These are phyloP conservation scores for Saccharomycopsis lassenensis DNA, from an alignment of 805 yeast genomes.

Conservation along the genomic window DNA sequence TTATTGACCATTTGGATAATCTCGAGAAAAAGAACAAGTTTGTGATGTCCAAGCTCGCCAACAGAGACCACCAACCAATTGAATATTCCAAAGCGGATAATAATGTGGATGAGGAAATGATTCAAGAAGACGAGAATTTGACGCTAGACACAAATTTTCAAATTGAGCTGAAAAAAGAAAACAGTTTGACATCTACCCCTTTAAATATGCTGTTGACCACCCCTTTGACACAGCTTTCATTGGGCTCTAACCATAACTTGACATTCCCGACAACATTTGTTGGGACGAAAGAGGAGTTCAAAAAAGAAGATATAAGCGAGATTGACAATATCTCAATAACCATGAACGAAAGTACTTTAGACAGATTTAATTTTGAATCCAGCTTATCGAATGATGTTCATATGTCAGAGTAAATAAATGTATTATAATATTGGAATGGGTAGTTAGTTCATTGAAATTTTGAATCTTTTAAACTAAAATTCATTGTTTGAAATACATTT, in stretches of 20 bases:
- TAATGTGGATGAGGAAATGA: slow-evolving; percentile 4
- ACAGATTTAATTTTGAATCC: slow-evolving; percentile 16
- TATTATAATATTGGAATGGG: no score
- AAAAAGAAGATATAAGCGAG: slow-evolving; percentile 3
- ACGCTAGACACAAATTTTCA: neutral
- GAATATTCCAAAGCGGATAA: slow-evolving; percentile 2
- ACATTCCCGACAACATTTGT: slow-evolving; percentile 2
- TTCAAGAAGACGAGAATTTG: slow-evolving; percentile 17
- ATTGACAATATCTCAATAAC: neutral
- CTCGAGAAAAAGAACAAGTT: slow-evolving; percentile 4
- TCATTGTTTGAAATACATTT: no score
- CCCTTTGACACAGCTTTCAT: neutral
- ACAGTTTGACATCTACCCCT: neutral
- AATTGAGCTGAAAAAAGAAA: neutral
- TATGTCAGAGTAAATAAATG: no score
- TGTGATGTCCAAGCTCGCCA: slow-evolving; percentile 1
- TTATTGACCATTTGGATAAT: neutral
- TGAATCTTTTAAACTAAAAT: no score
- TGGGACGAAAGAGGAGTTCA: neutral
- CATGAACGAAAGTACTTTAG: neutral
- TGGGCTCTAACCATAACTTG: neutral
- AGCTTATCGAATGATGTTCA: slow-evolving; percentile 16
- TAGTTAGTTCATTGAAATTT: no score
- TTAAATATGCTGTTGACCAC: neutral
- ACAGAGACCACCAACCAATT: neutral